Evolutionary conservation across 225 moss, liverwort and hornwort species (phyloP).

Genomic region (Takakia lepidozioides): DNA sequence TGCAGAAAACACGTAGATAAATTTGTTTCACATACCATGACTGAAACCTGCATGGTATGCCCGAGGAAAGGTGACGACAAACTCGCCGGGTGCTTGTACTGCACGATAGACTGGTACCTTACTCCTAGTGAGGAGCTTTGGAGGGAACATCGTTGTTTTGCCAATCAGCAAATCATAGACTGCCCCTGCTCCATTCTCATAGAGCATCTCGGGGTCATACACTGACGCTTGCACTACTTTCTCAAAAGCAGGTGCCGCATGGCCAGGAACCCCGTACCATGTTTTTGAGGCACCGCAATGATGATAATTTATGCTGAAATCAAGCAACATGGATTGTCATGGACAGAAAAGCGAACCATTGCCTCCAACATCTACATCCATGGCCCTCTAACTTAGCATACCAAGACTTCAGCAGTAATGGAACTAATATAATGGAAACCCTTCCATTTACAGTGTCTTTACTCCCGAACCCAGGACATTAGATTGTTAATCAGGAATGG

Average conservation of each 20-base stretch:
- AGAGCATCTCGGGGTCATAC: constrained; percentile 25
- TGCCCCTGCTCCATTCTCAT: constrained; percentile 24
- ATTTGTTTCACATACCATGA: constrained; percentile 7
- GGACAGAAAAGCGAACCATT: not conserved
- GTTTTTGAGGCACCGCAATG: constrained; percentile 46
- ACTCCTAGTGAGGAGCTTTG: constrained; percentile 20
- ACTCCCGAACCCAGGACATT: too few relatives aligned
- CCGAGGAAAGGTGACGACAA: constrained; percentile 37
- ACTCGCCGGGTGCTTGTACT: constrained; percentile 29
- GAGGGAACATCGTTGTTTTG: constrained; percentile 36
- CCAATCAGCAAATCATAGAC: constrained; percentile 31
- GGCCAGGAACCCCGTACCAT: constrained; percentile 41
- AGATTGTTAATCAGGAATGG: too few relatives aligned
- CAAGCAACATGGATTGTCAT: too few relatives aligned
- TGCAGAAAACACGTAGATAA: too few relatives aligned
- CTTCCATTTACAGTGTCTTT: too few relatives aligned
- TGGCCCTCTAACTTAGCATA: too few relatives aligned
- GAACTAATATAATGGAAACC: too few relatives aligned
- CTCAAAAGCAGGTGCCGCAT: constrained; percentile 35
- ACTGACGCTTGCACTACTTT: constrained; percentile 22
- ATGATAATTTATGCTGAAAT: constrained; percentile 31
- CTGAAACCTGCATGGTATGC: constrained; percentile 40
- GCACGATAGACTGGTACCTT: constrained; percentile 28
- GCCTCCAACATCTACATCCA: too few relatives aligned
- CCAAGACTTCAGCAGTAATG: too few relatives aligned